A percentile compares a stretch with the other conserved stretches of the same genome.
Conservation (phyloP, 2,329 filamentous ascomycete genomes). For the Thelonectria discophora region DNA sequence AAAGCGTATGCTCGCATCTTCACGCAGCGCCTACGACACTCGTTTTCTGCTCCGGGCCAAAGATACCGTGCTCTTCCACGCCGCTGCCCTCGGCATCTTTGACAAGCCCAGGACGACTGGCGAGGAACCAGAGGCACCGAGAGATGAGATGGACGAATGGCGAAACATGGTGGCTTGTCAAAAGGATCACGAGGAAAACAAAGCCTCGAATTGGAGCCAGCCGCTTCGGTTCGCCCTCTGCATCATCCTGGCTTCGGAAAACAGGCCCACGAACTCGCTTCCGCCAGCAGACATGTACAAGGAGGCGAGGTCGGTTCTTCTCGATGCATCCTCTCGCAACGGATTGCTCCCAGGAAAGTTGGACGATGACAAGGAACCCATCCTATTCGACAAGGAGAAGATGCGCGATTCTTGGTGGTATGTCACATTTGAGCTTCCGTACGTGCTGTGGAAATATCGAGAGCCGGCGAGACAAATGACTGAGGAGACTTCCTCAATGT, state of each 20-base stretch:
- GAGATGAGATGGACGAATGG: constrained; percentile 7
- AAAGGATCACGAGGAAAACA: constrained; percentile 1
- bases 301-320: not conserved
- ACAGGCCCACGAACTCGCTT: not conserved
- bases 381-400: not conserved
- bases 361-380: constrained; percentile 2
- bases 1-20: constrained; percentile 8
- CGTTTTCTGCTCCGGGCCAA: constrained; percentile 6
- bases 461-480: no score
- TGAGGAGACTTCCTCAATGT: no score
- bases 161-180: constrained; percentile 1
- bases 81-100: not conserved
- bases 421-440: constrained; percentile 8
- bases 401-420: constrained; percentile 4
- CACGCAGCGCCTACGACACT: constrained; percentile 1
- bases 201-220: not conserved
- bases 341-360: constrained; percentile 5
- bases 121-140: not conserved
- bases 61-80: constrained; percentile 1
- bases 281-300: constrained; percentile 1
- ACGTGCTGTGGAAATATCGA: no score
- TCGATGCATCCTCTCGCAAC: not conserved
- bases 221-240: constrained; percentile 5
- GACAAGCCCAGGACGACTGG: not conserved
- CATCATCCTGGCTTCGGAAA: not conserved